Evolutionary conservation across 805 yeast genomes (phyloP).

Genomic region (Starmera amethionina): DNA sequence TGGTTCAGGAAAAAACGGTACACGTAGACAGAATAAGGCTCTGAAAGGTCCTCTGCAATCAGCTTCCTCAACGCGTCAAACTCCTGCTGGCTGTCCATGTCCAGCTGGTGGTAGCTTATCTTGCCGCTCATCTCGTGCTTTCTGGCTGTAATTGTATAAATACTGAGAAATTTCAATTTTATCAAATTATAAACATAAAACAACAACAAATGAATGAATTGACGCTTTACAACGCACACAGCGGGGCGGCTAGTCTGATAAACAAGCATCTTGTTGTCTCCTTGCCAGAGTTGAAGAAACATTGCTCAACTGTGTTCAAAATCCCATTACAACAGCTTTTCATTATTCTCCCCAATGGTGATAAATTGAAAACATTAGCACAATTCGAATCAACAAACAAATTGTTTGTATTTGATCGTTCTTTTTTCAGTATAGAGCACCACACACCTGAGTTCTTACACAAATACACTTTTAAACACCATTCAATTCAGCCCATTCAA

Average conservation of each 20-base stretch:
- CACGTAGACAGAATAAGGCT: constrained; percentile 90
- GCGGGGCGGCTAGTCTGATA: constrained; percentile 29
- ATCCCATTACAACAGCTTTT: constrained; percentile 34
- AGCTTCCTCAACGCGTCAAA: constrained; percentile 42
- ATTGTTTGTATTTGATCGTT: constrained; percentile 54
- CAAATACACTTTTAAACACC: constrained; percentile 1
- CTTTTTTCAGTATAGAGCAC: constrained; percentile 33
- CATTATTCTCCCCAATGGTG: constrained; percentile 56
- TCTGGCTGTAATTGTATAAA: not conserved
- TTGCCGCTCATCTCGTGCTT: constrained; percentile 1
- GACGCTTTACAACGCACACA: constrained; percentile 28
- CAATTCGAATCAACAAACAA: constrained; percentile 41
- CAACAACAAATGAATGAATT: constrained; percentile 2
- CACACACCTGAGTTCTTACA: not conserved
- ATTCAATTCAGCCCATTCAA: constrained; percentile 22
- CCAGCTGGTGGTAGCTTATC: constrained; percentile 15
- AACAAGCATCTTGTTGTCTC: constrained; percentile 29
- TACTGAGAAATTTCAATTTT: no score
- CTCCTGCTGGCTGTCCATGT: constrained; percentile 25
- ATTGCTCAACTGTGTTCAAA: constrained; percentile 28
- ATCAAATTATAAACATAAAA: no score
- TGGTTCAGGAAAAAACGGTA: constrained; percentile 81
- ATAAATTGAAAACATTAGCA: constrained; percentile 34
- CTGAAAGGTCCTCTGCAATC: constrained; percentile 70
- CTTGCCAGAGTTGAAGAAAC: constrained; percentile 32